Evolutionary conservation across 345 rosid species (phyloP).

Genomic region (Eucalyptus polybractea): DNA sequence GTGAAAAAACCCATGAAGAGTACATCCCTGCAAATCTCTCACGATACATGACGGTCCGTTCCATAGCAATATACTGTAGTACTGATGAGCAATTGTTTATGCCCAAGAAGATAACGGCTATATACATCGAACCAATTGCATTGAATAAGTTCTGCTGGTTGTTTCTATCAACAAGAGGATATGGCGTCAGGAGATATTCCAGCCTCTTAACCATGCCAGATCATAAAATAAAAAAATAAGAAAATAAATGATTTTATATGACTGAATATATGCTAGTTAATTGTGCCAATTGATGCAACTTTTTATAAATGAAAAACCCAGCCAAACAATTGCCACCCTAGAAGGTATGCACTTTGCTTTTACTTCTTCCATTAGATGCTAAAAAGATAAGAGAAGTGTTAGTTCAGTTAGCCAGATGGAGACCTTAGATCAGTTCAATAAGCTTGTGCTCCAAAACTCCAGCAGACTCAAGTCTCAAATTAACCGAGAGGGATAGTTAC

Average conservation of each 20-base stretch:
- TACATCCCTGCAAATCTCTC: conserved; percentile 86
- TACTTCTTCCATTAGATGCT: background rate
- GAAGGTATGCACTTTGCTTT: background rate
- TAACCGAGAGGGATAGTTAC: background rate
- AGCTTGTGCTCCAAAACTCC: background rate
- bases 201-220: background rate
- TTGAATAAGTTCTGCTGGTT: conserved; percentile 58
- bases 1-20: conserved; percentile 54
- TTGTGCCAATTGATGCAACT: background rate
- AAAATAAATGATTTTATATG: background rate
- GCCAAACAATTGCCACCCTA: background rate
- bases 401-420: background rate
- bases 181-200: background rate
- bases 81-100: conserved; percentile 55
- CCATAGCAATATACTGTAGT: conserved; percentile 38
- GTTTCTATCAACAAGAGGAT: conserved; percentile 16
- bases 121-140: conserved; percentile 35
- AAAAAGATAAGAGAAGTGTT: background rate
- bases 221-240: background rate
- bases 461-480: background rate
- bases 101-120: conserved; percentile 41
- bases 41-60: conserved; percentile 57
- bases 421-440: background rate
- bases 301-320: background rate
- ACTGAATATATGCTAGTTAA: background rate